Base-by-base conservation (phyloP, 2,329 filamentous ascomycete species). In the Aspergillus sp. region DNA sequence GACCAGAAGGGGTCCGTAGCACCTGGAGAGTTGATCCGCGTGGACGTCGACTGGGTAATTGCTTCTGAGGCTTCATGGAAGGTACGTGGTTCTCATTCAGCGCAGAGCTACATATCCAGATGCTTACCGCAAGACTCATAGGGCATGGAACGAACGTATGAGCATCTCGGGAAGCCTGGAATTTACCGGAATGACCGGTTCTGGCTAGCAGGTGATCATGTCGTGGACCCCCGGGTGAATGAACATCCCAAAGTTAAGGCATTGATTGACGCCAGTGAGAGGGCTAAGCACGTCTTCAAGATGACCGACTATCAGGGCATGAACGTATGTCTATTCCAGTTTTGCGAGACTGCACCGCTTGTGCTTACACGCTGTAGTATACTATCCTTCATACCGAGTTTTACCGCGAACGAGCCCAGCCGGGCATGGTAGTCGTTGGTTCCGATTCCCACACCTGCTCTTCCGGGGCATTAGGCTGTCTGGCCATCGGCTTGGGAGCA, bases 171-270 rank as follows among this genome's bases (percentile, higher is more conserved):
- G 3, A 63, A 68, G 11, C 78, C 79, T 0, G 74, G 76, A 3
- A 78, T 81, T n/a, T 82, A 76, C 60, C 78, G 81, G 8, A 83
- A 82, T 55, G 80, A 83, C 62, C 70, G 81, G 0, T 77, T 83
- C 63, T 83, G 81, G 81, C 72, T 84, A 5, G 81, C 80, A 0
- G 77, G 77, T 2, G 82, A 83, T 64, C 81, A 83, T 62, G 73
- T 78, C 3, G 79, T 82, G 3, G 80, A 83, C 55, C 81, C 81
- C 2, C 71, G 78, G 1, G 66, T 77, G 7, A 73, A 74, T n/a
- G 60, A 76, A 13, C 60, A 66, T 0, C 77, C 79, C 0, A 65
- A 71, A 30, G 70, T 78, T 36, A 67, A 74, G 58, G 66, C 61
- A 11, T 68, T 82, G n/a, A 72, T 81, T 4, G 69, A 74, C 1